Conservation (phyloP, 2,329 filamentous ascomycete species). For the Ophiostoma novo-ulmi region DNA sequence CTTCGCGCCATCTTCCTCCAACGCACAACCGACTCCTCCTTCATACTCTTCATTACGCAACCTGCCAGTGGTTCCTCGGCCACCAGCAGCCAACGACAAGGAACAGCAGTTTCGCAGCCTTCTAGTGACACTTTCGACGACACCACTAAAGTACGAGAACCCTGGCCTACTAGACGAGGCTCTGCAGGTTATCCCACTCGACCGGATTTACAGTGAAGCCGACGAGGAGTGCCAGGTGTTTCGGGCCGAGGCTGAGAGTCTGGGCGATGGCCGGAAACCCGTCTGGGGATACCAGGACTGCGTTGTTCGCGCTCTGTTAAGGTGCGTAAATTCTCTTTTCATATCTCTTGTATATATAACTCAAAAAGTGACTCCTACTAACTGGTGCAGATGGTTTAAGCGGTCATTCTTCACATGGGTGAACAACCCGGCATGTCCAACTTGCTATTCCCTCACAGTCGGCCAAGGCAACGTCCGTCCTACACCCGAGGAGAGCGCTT, state of each 20-base stretch:
- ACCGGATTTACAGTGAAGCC: slow-evolving; percentile 87
- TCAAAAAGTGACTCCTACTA: slow-evolving; percentile 18
- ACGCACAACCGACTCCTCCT: slow-evolving; percentile 37
- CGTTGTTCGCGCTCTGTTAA: slow-evolving; percentile 79
- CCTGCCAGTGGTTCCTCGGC: slow-evolving; percentile 59
- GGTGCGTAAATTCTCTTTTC: slow-evolving; percentile 47
- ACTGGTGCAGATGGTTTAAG: slow-evolving; percentile 75
- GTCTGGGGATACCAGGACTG: slow-evolving; percentile 99
- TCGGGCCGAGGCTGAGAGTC: slow-evolving; percentile 79
- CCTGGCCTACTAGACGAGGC: slow-evolving; percentile 91
- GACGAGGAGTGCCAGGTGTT: slow-evolving; percentile 89
- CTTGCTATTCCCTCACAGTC: slow-evolving; percentile 77
- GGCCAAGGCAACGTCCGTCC: slow-evolving; percentile 78
- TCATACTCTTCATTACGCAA: slow-evolving; percentile 48
- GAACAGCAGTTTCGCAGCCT: slow-evolving; percentile 73
- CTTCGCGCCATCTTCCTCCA: not conserved
- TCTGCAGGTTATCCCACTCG: slow-evolving; percentile 75
- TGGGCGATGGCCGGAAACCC: slow-evolving; percentile 71
- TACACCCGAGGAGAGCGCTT: slow-evolving; percentile 81
- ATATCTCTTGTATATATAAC: slow-evolving; percentile 4
- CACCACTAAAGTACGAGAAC: slow-evolving; percentile 93
- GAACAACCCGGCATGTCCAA: slow-evolving; percentile 83
- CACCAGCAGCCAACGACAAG: slow-evolving; percentile 61
- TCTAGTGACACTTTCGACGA: slow-evolving; percentile 77
- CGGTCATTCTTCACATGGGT: slow-evolving; percentile 93